Evolutionary conservation across 2,329 filamentous ascomycete species (phyloP).

Genomic region (Sarocladium oryzae): DNA sequence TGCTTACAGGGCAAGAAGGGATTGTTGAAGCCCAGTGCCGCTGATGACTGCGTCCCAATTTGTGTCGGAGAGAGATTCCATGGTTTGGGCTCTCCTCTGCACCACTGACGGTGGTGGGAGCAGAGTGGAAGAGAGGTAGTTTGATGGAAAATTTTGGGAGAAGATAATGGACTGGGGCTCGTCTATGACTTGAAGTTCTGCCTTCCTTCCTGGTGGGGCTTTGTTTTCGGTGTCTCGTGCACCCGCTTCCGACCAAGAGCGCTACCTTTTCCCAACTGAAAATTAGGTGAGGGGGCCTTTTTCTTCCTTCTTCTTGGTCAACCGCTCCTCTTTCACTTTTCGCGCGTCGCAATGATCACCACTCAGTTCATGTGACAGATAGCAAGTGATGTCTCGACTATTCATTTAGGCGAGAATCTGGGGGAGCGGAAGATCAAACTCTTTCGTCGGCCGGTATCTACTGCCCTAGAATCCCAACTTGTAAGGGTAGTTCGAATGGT

Average conservation of each 20-base stretch:
- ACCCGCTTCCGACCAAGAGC: constrained; percentile 7
- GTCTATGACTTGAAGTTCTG: constrained; percentile 1
- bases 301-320: constrained; percentile 16
- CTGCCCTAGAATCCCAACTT: constrained; percentile 71
- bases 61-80: constrained; percentile 70
- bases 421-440: constrained; percentile 52
- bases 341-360: constrained; percentile 15
- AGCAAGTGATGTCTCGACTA: constrained; percentile 45
- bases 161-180: not conserved
- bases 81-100: constrained; percentile 26
- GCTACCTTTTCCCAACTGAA: not conserved
- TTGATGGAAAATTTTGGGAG: constrained; percentile 13
- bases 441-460: constrained; percentile 70
- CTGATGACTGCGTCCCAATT: constrained; percentile 75
- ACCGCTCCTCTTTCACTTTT: constrained; percentile 21
- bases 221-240: constrained; percentile 3
- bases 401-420: constrained; percentile 8
- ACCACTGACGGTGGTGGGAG: not conserved
- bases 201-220: constrained; percentile 10
- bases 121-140: constrained; percentile 12
- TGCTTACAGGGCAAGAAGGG: constrained; percentile 70
- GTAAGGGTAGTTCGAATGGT: constrained; percentile 82
- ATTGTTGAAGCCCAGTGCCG: constrained; percentile 72
- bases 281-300: not conserved
- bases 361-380: constrained; percentile 25